A percentile compares a stretch with the other conserved stretches of the same genome.
Evolutionary conservation across 768 basidiomycete species (phyloP).

Genomic region (Amanita molliuscula): DNA sequence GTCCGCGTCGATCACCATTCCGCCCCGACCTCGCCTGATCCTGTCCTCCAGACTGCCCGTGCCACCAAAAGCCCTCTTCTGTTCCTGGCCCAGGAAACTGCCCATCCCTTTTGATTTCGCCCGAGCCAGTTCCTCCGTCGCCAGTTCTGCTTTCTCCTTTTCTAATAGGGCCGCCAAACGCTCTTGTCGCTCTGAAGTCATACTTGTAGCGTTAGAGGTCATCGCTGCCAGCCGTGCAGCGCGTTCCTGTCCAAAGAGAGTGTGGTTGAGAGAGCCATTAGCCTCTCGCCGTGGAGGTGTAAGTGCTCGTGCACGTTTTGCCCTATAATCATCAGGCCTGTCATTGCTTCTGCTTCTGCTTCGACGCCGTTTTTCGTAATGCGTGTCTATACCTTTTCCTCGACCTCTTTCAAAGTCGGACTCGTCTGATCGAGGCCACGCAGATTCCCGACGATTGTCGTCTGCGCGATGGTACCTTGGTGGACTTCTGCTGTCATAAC

Average conservation of each 20-base stretch:
- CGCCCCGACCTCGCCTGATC: slow-evolving; percentile 61
- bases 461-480: slow-evolving; percentile 16
- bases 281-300: slow-evolving; percentile 24
- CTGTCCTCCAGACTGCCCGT: slow-evolving; percentile 70
- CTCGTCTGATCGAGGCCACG: slow-evolving; percentile 43
- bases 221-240: slow-evolving; percentile 88
- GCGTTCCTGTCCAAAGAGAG: slow-evolving; percentile 39
- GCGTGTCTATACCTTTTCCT: slow-evolving; percentile 18
- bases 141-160: slow-evolving; percentile 71
- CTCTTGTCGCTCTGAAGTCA: slow-evolving; percentile 62
- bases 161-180: slow-evolving; percentile 59
- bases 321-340: slow-evolving; percentile 14
- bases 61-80: slow-evolving; percentile 79
- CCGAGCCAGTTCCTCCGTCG: slow-evolving; percentile 58
- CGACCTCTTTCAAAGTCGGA: slow-evolving; percentile 26
- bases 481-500: slow-evolving; percentile 19
- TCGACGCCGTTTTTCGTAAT: slow-evolving; percentile 27
- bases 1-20: slow-evolving; percentile 57
- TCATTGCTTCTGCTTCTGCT: slow-evolving; percentile 24
- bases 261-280: slow-evolving; percentile 14
- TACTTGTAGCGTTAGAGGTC: slow-evolving; percentile 58
- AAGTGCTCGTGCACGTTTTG: slow-evolving; percentile 44
- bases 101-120: slow-evolving; percentile 71
- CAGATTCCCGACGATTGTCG: slow-evolving; percentile 20
- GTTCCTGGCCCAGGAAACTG: slow-evolving; percentile 71